Evolutionary conservation across 192 early-diverging fungal genomes (phyloP), one percentile per base, ranked within the genome.

Genomic region (Podochytrium sp.): DNA sequence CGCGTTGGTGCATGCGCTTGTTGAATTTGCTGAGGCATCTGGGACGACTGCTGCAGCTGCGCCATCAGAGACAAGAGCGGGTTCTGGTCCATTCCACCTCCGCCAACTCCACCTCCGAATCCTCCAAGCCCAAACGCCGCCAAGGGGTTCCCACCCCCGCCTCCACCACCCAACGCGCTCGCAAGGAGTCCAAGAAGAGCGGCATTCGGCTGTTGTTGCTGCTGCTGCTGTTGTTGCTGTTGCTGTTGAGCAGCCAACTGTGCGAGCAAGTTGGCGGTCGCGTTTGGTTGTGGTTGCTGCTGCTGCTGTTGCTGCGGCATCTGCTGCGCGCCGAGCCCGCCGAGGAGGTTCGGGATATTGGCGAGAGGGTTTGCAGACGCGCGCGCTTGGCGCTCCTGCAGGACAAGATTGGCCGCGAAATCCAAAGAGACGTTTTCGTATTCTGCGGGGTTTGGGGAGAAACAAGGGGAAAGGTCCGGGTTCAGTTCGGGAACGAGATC

Each of bases 341-440:
- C 32, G 25, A 50, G 35, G 32, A 57, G 56, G 18, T 33, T 49
- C 10, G 56, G 33, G 20, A 35, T 77, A 33, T 61, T 68, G 40
- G 75, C 70, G 25, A 70, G 60, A 3, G 74, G 56, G 38, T 58
- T 60, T 2, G 58, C 42, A 50, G 72, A 23, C 57, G 75, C 34
- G 37, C 76, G 55, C 50, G 50, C 42, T 65, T 76, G 49, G 42
- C 76, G 58, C 35, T 84, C 82, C 34, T 78, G 77, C 16, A 80
- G 39, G 23, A 85, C 63, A 12, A 83, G 30, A 18, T 50, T 49
- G 37, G 76, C 75, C 3, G 78, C 84, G 29, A 64, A 53, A 59
- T 85, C 77, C 40, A 76, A 33, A 25, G 50, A 60, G 33, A 81
- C 55, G 32, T 80, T 77, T 27, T 85, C 81, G 52, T 85, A 85